A percentile compares a stretch with the other conserved stretches of the same genome.
These are phyloP conservation scores for Cladosporium sphaerospermum DNA, from an alignment of 2,329 filamentous ascomycete species.

Conservation along the genomic window DNA sequence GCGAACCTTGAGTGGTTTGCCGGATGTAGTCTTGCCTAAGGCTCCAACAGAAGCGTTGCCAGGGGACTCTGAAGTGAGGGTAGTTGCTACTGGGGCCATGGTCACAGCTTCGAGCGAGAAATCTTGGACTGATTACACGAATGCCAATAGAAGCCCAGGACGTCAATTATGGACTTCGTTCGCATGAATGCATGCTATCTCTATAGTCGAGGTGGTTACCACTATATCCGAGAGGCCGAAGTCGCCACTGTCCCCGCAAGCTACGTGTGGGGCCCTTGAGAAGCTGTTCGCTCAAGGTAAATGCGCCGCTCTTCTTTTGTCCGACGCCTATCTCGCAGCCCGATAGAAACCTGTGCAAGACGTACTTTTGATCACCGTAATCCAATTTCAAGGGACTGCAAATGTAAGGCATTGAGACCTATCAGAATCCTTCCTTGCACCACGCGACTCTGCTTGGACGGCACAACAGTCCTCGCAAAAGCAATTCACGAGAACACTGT, in stretches of 20 bases:
- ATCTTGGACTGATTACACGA: neutral
- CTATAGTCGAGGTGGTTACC: neutral
- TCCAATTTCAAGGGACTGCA: too few species aligned
- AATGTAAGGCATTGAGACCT: too few species aligned
- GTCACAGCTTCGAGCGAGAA: neutral
- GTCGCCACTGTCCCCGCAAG: constrained; percentile 4
- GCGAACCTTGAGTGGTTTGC: constrained; percentile 41
- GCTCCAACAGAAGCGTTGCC: constrained; percentile 40
- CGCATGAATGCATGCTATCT: too few species aligned
- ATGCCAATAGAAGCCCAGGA: neutral
- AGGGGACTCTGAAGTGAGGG: constrained; percentile 30
- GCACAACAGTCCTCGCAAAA: too few species aligned
- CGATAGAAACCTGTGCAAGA: too few species aligned
- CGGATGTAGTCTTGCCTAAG: constrained; percentile 41
- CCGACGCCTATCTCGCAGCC: too few species aligned
- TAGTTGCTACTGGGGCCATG: constrained; percentile 36
- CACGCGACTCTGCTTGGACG: too few species aligned
- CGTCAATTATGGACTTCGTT: too few species aligned
- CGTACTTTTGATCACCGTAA: too few species aligned
- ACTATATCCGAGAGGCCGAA: neutral
- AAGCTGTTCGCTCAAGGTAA: neutral
- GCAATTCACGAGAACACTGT: too few species aligned
- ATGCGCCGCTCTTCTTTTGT: too few species aligned
- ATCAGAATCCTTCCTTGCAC: too few species aligned
- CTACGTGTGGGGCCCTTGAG: neutral